Evolutionary conservation across 2,329 filamentous ascomycete species (phyloP).

Genomic region (Monosporascus ibericus): DNA sequence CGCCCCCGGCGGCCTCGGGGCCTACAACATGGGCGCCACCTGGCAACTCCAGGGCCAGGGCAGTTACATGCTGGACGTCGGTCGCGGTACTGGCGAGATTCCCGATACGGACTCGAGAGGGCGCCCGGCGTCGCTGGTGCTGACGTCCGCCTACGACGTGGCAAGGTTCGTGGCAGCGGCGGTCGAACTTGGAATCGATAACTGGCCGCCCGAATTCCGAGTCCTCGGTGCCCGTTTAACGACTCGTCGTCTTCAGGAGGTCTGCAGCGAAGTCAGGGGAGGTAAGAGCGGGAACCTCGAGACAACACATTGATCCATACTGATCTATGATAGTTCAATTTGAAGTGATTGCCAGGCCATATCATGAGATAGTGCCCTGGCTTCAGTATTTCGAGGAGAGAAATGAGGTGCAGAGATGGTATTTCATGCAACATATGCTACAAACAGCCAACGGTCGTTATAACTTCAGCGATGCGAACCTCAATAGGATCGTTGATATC

Average conservation of each 20-base stretch:
- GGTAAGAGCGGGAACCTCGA: slow-evolving; percentile 27
- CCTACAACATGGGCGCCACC: slow-evolving; percentile 52
- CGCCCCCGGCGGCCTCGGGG: slow-evolving; percentile 57
- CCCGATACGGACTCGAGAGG: slow-evolving; percentile 48
- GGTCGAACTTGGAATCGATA: slow-evolving; percentile 51
- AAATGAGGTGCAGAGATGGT: slow-evolving; percentile 42
- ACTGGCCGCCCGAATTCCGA: slow-evolving; percentile 63
- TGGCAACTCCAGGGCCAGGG: slow-evolving; percentile 51
- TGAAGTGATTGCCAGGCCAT: slow-evolving; percentile 30
- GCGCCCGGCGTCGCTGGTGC: slow-evolving; percentile 48
- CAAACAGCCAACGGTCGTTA: slow-evolving; percentile 65
- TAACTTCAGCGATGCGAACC: slow-evolving; percentile 53
- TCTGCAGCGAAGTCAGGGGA: slow-evolving; percentile 43
- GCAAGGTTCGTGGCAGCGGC: slow-evolving; percentile 66
- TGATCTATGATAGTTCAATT: slow-evolving; percentile 27
- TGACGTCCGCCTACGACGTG: slow-evolving; percentile 66
- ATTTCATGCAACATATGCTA: slow-evolving; percentile 55
- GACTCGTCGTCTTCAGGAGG: slow-evolving; percentile 51
- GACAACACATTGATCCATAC: slow-evolving; percentile 10
- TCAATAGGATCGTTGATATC: slow-evolving; percentile 47
- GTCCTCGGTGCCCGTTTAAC: slow-evolving; percentile 63
- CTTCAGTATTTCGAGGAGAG: slow-evolving; percentile 37
- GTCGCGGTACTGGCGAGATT: slow-evolving; percentile 51
- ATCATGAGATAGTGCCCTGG: slow-evolving; percentile 34
- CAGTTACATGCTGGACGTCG: slow-evolving; percentile 60